Percentiles rank a stretch among this genome's conserved stretches.
Conservation (phyloP, 371 early-diverging fungal genomes). For the Lichtheimia ramosa region DNA sequence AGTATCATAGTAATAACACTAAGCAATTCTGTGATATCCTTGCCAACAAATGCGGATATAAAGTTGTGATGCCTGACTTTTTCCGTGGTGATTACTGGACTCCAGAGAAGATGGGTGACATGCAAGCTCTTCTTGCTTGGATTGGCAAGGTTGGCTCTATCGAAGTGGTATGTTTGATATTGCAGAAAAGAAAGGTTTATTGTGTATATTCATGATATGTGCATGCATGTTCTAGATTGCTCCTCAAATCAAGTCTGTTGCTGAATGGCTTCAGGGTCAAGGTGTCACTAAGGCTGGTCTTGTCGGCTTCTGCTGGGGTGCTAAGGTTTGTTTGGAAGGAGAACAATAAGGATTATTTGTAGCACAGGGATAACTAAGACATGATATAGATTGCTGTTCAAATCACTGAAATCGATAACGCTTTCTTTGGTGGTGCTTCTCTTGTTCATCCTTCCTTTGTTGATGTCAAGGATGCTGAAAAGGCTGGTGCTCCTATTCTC, state of each 20-base stretch:
- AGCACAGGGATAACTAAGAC: too few relatives aligned
- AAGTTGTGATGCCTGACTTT: constrained; percentile 69
- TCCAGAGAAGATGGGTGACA: constrained; percentile 19
- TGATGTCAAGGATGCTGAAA: constrained; percentile 49
- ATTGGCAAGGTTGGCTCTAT: constrained; percentile 34
- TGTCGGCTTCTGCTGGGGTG: constrained; percentile 76
- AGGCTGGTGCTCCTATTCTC: constrained; percentile 56
- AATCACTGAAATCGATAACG: constrained; percentile 21
- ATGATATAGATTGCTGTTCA: constrained; percentile 33
- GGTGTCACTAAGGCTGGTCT: constrained; percentile 47
- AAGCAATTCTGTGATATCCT: constrained; percentile 69
- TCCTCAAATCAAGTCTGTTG: constrained; percentile 35
- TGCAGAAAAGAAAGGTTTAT: background rate
- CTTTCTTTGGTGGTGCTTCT: constrained; percentile 51
- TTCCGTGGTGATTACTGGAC: constrained; percentile 52
- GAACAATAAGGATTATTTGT: background rate
- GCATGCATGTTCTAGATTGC: constrained; percentile 13
- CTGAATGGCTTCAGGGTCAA: constrained; percentile 36
- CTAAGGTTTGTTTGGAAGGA: constrained; percentile 24
- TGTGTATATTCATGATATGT: background rate
- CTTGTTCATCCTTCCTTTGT: constrained; percentile 66
- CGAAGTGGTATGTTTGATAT: constrained; percentile 17
- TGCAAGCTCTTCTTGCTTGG: constrained; percentile 33
- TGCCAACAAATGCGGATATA: constrained; percentile 53
- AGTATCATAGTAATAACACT: constrained; percentile 38